These are phyloP conservation scores for Penicillium sp. DNA, from an alignment of 2,329 filamentous ascomycete genomes.

Conservation along the genomic window DNA sequence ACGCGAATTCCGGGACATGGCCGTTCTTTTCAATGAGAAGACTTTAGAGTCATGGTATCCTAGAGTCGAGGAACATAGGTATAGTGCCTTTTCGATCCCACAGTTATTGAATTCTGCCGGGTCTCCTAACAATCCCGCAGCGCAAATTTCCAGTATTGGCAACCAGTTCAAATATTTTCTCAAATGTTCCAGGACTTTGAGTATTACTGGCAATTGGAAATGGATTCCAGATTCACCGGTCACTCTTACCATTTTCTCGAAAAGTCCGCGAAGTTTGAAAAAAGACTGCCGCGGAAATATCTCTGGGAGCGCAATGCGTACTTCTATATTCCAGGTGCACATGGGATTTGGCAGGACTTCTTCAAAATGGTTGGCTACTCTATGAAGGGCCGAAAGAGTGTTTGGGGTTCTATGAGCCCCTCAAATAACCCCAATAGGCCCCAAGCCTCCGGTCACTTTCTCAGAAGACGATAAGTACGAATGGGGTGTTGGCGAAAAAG, in stretches of 20 bases:
- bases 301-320: constrained; percentile 59
- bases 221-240: constrained; percentile 71
- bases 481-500: constrained; percentile 53
- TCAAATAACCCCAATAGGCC: constrained; percentile 45
- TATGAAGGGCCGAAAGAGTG: neutral
- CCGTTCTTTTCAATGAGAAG: constrained; percentile 2
- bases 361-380: neutral
- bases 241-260: constrained; percentile 75
- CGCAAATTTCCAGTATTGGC: constrained; percentile 53
- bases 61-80: constrained; percentile 5
- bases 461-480: constrained; percentile 65
- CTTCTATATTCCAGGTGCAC: constrained; percentile 29
- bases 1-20: constrained; percentile 1
- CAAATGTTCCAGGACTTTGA: constrained; percentile 72
- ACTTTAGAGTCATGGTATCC: constrained; percentile 8
- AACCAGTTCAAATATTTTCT: constrained; percentile 73
- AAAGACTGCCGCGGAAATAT: constrained; percentile 56
- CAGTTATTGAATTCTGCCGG: neutral
- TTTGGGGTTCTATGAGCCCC: neutral
- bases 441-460: constrained; percentile 59
- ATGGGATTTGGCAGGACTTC: neutral
- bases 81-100: constrained; percentile 1
- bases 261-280: constrained; percentile 58
- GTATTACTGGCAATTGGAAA: constrained; percentile 79
- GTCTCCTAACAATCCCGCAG: neutral